Evolutionary conservation across 306 rosid species (phyloP).

Genomic region (Pyrus pyrifolia): DNA sequence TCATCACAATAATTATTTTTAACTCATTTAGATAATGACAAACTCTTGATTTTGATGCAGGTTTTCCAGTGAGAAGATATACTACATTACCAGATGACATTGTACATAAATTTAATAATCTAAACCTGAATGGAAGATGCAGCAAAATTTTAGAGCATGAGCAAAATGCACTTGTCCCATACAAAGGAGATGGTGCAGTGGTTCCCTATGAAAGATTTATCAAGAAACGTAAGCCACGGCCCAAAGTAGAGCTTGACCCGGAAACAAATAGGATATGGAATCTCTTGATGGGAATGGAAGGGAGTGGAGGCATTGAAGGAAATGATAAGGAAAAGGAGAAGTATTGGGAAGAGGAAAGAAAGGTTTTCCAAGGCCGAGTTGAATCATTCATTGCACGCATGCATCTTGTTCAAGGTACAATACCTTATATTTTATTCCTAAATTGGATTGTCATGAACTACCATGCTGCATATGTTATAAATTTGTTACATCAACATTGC

Average conservation of each 20-base stretch:
- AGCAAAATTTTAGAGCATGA: constrained; percentile 21
- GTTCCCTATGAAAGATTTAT: constrained; percentile 46
- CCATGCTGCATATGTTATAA: background rate
- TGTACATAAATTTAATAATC: constrained; percentile 28
- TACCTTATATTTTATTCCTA: constrained; percentile 16
- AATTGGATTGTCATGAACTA: constrained; percentile 6
- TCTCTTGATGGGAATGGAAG: constrained; percentile 77
- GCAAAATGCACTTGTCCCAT: constrained; percentile 63
- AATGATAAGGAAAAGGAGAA: constrained; percentile 58
- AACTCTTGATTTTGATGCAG: constrained; percentile 45
- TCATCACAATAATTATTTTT: background rate
- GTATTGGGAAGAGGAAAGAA: constrained; percentile 90
- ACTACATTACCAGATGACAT: constrained; percentile 29
- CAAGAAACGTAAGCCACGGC: constrained; percentile 59
- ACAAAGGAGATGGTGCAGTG: constrained; percentile 52
- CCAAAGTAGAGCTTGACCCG: constrained; percentile 85
- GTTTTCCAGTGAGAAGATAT: constrained; percentile 16
- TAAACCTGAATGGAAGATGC: constrained; percentile 40
- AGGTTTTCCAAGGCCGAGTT: constrained; percentile 69
- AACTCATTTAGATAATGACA: background rate
- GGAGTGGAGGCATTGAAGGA: constrained; percentile 45
- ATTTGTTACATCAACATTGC: constrained; percentile 7
- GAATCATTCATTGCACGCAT: constrained; percentile 90
- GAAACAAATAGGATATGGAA: constrained; percentile 91
- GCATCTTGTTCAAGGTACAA: constrained; percentile 96